Evolutionary conservation across 2,329 filamentous ascomycete genomes (phyloP).

Genomic region (Monilinia aucupariae): DNA sequence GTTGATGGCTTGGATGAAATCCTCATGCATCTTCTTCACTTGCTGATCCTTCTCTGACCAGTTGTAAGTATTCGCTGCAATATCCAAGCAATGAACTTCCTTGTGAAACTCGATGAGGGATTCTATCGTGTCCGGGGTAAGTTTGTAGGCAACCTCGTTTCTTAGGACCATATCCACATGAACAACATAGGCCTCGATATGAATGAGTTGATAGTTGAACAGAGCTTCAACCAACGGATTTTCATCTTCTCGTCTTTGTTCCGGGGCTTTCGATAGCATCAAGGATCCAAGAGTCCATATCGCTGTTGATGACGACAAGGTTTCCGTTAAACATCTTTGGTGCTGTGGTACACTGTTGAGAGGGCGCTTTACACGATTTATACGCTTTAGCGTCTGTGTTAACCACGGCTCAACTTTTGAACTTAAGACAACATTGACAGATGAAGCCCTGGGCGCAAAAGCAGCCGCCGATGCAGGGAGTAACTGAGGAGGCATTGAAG

Average conservation of each 20-base stretch:
- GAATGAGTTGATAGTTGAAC: conserved; percentile 88
- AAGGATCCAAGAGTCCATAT: conserved; percentile 93
- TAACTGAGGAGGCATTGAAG: conserved; percentile 79
- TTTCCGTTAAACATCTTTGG: conserved; percentile 91
- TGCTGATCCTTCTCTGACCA: conserved; percentile 97
- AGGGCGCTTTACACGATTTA: conserved; percentile 93
- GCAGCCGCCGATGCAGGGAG: conserved; percentile 92
- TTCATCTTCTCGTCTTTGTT: conserved; percentile 75
- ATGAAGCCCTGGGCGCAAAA: conserved; percentile 84
- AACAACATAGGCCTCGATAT: conserved; percentile 95
- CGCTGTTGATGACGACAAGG: conserved; percentile 78
- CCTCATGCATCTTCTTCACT: conserved; percentile 93
- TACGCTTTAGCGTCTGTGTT: conserved; percentile 91
- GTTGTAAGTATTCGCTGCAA: conserved; percentile 81
- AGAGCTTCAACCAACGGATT: conserved; percentile 81
- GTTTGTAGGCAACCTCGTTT: conserved; percentile 96
- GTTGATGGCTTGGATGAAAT: conserved; percentile 95
- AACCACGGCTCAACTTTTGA: conserved; percentile 94
- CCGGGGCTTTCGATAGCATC: conserved; percentile 86
- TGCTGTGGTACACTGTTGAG: conserved; percentile 96
- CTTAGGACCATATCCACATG: conserved; percentile 98
- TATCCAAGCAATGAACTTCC: conserved; percentile 87
- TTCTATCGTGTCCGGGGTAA: conserved; percentile 92
- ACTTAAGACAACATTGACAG: conserved; percentile 89
- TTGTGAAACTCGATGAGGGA: conserved; percentile 92